These are phyloP conservation scores for Maudiozyma barnettii DNA, from an alignment of 805 yeast genomes.

Conservation along the genomic window DNA sequence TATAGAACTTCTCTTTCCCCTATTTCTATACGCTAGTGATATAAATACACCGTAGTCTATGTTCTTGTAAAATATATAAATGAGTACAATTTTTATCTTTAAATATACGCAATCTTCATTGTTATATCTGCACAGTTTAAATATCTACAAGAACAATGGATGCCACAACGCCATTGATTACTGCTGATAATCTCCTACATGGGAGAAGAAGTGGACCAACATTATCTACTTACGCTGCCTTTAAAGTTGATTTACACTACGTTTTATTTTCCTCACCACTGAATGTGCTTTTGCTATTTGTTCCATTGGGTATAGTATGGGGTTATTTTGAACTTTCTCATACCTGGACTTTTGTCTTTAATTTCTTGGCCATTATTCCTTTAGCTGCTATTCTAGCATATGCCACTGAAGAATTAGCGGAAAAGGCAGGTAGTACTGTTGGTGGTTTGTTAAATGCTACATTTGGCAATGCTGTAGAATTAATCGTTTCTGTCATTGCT, in stretches of 20 bases:
- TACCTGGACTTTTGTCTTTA: constrained; percentile 52
- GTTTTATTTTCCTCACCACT: constrained; percentile 54
- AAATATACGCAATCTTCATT: too few relatives aligned
- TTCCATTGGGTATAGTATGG: constrained; percentile 80
- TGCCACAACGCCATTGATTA: constrained; percentile 14
- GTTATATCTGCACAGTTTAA: too few relatives aligned
- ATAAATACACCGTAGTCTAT: too few relatives aligned
- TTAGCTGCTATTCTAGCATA: constrained; percentile 82
- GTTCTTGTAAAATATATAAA: too few relatives aligned
- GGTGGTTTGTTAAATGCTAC: constrained; percentile 96
- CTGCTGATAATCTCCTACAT: constrained; percentile 4
- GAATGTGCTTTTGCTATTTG: constrained; percentile 67
- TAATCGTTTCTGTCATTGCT: constrained; percentile 89
- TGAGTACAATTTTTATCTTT: too few relatives aligned
- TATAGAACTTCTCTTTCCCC: too few relatives aligned
- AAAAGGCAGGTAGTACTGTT: constrained; percentile 78
- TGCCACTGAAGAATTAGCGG: constrained; percentile 89
- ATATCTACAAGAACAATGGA: constrained; percentile 8
- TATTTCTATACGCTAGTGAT: too few relatives aligned
- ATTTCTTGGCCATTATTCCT: constrained; percentile 86
- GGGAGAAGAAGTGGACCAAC: constrained; percentile 3
- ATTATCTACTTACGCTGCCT: constrained; percentile 12
- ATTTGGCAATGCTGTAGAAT: constrained; percentile 95
- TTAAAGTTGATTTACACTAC: constrained; percentile 16
- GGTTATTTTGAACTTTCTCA: constrained; percentile 51